Conservation (phyloP, 495 filamentous ascomycete species). For the Xylaria longipes region DNA sequence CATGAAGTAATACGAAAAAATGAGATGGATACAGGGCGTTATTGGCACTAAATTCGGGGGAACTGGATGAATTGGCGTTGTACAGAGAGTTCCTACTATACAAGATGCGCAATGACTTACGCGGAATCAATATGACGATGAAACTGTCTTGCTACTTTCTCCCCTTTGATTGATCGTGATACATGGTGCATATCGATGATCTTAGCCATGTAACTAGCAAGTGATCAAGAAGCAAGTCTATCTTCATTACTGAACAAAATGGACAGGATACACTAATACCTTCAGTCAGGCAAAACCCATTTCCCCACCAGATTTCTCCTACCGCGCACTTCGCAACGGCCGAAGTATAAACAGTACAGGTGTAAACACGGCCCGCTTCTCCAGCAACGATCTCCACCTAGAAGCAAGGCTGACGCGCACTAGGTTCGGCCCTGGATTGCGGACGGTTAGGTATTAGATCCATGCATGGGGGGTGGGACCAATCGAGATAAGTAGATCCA, state of each 20-base stretch:
- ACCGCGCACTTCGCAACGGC: neutral
- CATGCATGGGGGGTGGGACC: neutral
- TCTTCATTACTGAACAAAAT: neutral
- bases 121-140: neutral
- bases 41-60: neutral
- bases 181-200: neutral
- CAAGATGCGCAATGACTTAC: neutral
- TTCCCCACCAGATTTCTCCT: too few relatives aligned
- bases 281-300: neutral
- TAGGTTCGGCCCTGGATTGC: neutral
- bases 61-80: neutral
- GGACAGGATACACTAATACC: neutral
- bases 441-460: neutral
- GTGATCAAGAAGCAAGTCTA: neutral
- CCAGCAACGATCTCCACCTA: neutral
- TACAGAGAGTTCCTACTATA: neutral
- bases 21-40: neutral
- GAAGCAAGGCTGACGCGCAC: neutral
- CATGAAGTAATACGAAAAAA: neutral
- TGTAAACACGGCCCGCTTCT: neutral
- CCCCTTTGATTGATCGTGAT: neutral
- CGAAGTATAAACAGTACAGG: neutral
- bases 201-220: neutral
- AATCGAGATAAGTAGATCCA: neutral
- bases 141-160: neutral